Evolutionary conservation across 1,284 basidiomycete species (phyloP).

Genomic region (Ganoderma lucidum): DNA sequence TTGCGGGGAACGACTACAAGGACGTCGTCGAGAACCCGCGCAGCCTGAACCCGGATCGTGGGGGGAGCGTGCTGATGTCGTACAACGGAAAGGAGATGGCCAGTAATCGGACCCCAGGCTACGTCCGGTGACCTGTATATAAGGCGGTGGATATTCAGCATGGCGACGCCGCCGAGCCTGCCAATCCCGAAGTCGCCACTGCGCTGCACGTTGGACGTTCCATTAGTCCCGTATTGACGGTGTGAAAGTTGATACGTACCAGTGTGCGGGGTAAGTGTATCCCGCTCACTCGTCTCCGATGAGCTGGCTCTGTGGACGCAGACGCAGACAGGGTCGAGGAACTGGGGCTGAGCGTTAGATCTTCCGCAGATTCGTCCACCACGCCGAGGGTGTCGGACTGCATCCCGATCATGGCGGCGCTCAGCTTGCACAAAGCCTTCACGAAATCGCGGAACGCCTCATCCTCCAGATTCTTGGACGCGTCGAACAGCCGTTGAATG

Average conservation of each 20-base stretch:
- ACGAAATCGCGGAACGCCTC: constrained; percentile 85
- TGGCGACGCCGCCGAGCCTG: constrained; percentile 82
- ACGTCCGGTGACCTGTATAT: constrained; percentile 80
- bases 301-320: constrained; percentile 50
- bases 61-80: constrained; percentile 74
- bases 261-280: constrained; percentile 81
- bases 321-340: constrained; percentile 47
- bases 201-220: constrained; percentile 51
- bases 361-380: constrained; percentile 52
- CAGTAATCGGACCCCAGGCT: constrained; percentile 87
- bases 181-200: constrained; percentile 88
- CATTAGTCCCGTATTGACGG: constrained; percentile 4
- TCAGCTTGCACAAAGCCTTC: constrained; percentile 84
- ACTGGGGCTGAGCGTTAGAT: constrained; percentile 42
- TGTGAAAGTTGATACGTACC: constrained; percentile 51
- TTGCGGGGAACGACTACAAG: constrained; percentile 77
- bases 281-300: constrained; percentile 83
- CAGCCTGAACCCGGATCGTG: constrained; percentile 88
- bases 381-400: constrained; percentile 55
- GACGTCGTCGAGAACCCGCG: constrained; percentile 85
- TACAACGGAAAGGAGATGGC: constrained; percentile 81
- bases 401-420: constrained; percentile 90
- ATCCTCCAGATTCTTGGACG: constrained; percentile 85
- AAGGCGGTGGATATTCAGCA: constrained; percentile 87
- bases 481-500: constrained; percentile 86